Evolutionary conservation across 345 rosid genomes (phyloP).

Genomic region (Eucalyptus curtisii): DNA sequence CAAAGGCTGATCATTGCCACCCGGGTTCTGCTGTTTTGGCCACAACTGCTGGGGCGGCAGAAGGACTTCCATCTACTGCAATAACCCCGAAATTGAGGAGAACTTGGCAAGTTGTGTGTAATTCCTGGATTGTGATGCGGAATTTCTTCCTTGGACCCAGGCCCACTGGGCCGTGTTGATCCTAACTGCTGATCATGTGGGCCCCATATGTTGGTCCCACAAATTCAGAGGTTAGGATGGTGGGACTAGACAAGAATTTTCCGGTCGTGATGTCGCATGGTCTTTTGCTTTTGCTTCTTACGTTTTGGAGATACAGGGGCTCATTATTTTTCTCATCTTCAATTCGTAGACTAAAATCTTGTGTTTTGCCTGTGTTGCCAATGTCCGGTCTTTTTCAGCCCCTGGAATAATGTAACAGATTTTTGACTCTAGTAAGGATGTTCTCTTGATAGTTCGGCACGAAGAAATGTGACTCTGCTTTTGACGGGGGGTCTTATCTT

Average conservation of each 20-base stretch:
- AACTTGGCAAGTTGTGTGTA: too few relatives aligned
- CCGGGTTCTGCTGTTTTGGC: constrained; percentile 43
- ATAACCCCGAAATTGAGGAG: constrained; percentile 5
- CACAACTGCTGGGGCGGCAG: constrained; percentile 34
- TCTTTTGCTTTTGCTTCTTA: neutral
- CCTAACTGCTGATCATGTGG: too few relatives aligned
- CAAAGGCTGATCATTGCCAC: constrained; percentile 25
- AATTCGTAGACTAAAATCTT: neutral
- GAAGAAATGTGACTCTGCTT: too few relatives aligned
- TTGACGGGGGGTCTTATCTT: too few relatives aligned
- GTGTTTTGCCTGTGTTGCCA: neutral
- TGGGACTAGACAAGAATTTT: neutral
- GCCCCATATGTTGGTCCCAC: too few relatives aligned
- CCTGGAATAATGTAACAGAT: neutral
- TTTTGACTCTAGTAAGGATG: neutral
- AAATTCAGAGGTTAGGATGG: too few relatives aligned
- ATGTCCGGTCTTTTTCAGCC: neutral
- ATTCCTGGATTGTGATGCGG: too few relatives aligned
- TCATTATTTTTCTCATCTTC: neutral
- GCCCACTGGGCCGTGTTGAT: too few relatives aligned
- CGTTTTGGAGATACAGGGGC: neutral
- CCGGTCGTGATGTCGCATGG: fast-evolving
- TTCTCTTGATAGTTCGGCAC: too few relatives aligned
- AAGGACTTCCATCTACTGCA: constrained; percentile 29
- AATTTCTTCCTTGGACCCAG: too few relatives aligned